A percentile compares a stretch with the other conserved stretches of the same genome.
Evolutionary conservation across 768 basidiomycete species (phyloP).

Genomic region (Crucibulum laeve): DNA sequence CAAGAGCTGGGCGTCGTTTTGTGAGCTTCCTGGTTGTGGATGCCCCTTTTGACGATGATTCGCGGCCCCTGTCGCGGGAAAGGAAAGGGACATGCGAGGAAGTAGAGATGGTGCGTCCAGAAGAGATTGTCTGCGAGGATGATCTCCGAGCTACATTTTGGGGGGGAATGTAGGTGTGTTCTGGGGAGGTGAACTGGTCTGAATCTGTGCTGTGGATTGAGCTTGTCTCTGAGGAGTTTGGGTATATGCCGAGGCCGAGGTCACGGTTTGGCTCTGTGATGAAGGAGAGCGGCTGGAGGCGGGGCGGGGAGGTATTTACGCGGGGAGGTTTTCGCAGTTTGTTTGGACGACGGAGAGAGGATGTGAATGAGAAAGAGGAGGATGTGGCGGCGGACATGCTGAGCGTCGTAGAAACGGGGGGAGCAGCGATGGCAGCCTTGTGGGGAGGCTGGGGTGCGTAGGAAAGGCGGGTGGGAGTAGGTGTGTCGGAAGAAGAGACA

Average conservation of each 20-base stretch:
- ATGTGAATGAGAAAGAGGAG: constrained; percentile 1
- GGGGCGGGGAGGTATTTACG: not conserved
- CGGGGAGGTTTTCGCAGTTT: constrained; percentile 1
- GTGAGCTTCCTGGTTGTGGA: not conserved
- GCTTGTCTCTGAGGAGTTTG: not conserved
- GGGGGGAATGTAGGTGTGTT: not conserved
- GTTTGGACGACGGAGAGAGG: constrained; percentile 2
- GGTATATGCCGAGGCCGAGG: not conserved
- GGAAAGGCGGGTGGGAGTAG: not conserved
- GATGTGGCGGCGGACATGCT: not conserved
- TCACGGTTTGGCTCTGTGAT: not conserved
- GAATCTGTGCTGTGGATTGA: not conserved
- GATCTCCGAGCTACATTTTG: not conserved
- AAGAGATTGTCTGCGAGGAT: not conserved
- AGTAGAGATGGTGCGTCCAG: not conserved
- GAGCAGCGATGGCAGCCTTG: too few relatives aligned
- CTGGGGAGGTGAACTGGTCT: not conserved
- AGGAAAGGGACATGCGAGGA: not conserved
- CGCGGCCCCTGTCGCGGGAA: not conserved
- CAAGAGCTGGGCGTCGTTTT: not conserved
- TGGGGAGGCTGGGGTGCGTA: too few relatives aligned
- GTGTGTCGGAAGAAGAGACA: not conserved
- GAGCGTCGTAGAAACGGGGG: not conserved
- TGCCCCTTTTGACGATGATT: not conserved
- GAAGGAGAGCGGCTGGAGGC: not conserved